Evolutionary conservation across 805 yeast species (phyloP).

Genomic region (Lachancea sp.): DNA sequence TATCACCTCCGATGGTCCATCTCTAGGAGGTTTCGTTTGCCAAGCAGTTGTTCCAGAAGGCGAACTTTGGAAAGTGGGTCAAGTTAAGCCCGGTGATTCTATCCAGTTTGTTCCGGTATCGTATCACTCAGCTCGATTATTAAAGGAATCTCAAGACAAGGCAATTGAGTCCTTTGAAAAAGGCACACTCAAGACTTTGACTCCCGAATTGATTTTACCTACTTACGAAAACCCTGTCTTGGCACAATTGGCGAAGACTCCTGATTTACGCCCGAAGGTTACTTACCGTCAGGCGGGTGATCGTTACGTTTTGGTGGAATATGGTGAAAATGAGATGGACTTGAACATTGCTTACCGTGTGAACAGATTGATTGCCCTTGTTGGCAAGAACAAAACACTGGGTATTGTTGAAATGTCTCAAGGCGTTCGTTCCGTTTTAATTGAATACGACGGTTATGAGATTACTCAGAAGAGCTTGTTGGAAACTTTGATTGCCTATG

Average conservation of each 20-base stretch:
- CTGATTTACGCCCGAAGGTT: slow-evolving; percentile 55
- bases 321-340: slow-evolving; percentile 85
- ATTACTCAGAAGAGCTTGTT: slow-evolving; percentile 59
- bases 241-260: slow-evolving; percentile 41
- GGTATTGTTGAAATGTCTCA: slow-evolving; percentile 95
- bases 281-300: slow-evolving; percentile 97
- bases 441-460: slow-evolving; percentile 66
- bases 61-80: slow-evolving; percentile 98
- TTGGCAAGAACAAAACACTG: slow-evolving; percentile 51
- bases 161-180: slow-evolving; percentile 35
- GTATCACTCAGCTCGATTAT: slow-evolving; percentile 57
- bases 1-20: slow-evolving; percentile 95
- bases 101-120: slow-evolving; percentile 75
- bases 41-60: slow-evolving; percentile 93
- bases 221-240: slow-evolving; percentile 67
- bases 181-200: slow-evolving; percentile 27
- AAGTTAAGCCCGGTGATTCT: slow-evolving; percentile 88
- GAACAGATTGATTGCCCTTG: slow-evolving; percentile 71
- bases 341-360: slow-evolving; percentile 80
- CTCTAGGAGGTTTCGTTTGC: slow-evolving; percentile 95
- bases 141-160: slow-evolving; percentile 57
- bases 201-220: slow-evolving; percentile 31
- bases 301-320: slow-evolving; percentile 83
- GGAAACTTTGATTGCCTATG: slow-evolving; percentile 62
- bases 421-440: slow-evolving; percentile 91